Conservation (phyloP, 2,329 filamentous ascomycete genomes). For the Biscogniauxia mediterranea region DNA sequence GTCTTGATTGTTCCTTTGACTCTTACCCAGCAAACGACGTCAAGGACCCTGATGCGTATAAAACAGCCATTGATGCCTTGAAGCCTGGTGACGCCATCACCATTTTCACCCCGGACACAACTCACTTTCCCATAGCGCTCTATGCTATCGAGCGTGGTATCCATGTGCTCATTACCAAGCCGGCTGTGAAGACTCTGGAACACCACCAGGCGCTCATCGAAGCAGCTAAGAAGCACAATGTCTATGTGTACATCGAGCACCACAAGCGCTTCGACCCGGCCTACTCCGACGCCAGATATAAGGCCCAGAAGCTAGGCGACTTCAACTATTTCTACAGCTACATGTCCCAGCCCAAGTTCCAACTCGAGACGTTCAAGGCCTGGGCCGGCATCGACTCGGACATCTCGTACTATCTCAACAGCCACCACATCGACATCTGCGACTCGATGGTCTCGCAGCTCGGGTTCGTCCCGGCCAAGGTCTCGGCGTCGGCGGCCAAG, state of each 20-base stretch:
- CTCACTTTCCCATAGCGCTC: conserved; percentile 86
- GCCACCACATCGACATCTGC: conserved; percentile 88
- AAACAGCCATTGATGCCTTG: conserved; percentile 80
- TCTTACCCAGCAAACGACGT: conserved; percentile 76
- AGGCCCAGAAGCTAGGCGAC: conserved; percentile 75
- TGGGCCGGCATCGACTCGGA: conserved; percentile 92
- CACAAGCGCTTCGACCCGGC: conserved; percentile 96
- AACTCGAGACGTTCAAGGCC: conserved; percentile 90
- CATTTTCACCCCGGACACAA: conserved; percentile 93
- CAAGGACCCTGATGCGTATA: conserved; percentile 80
- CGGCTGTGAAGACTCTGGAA: conserved; percentile 78
- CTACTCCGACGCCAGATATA: conserved; percentile 82
- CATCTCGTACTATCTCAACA: conserved; percentile 95
- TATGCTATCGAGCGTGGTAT: conserved; percentile 87
- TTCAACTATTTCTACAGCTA: conserved; percentile 99
- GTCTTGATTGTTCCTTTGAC: conserved; percentile 79
- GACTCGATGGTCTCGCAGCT: conserved; percentile 80
- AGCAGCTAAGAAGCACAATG: conserved; percentile 69
- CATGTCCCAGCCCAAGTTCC: conserved; percentile 90
- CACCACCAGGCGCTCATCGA: conserved; percentile 77
- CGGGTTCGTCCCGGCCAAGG: conserved; percentile 74
- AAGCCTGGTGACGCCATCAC: conserved; percentile 84
- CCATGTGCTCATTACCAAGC: conserved; percentile 93
- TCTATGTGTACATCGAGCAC: conserved; percentile 93
- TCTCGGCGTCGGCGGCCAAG: conserved; percentile 73